These are phyloP conservation scores for Fusarium sp. DNA, from an alignment of 2,329 filamentous ascomycete genomes.

Conservation along the genomic window DNA sequence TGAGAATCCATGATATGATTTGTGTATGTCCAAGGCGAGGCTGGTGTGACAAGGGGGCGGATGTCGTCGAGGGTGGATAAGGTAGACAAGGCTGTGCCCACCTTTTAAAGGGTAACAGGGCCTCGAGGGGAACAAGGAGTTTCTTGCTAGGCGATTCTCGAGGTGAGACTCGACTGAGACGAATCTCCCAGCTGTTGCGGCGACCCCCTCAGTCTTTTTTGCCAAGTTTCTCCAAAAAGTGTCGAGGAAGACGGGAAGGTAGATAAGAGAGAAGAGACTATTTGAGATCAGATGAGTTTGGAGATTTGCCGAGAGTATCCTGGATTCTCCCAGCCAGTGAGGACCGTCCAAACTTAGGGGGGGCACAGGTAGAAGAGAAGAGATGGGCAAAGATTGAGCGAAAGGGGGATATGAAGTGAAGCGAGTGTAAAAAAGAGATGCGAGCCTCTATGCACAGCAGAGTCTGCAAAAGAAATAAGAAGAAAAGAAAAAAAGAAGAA, in stretches of 20 bases:
- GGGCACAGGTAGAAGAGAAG: conserved; percentile 15
- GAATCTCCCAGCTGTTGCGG: not conserved
- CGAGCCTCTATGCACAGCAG: not conserved
- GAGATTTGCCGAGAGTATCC: conserved; percentile 31
- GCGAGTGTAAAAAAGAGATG: conserved; percentile 1
- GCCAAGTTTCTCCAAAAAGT: not conserved
- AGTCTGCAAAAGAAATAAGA: not conserved
- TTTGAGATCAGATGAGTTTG: conserved; percentile 37
- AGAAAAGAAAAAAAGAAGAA: conserved; percentile 16
- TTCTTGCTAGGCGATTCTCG: not conserved
- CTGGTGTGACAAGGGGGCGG: conserved; percentile 2
- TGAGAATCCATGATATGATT: conserved; percentile 29
- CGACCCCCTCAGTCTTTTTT: not conserved
- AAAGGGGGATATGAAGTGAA: conserved; percentile 2
- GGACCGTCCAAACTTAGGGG: conserved; percentile 17
- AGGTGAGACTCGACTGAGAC: not conserved
- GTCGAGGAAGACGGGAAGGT: conserved; percentile 1
- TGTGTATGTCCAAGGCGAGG: conserved; percentile 10
- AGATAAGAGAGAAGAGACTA: conserved; percentile 16
- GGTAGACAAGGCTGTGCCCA: conserved; percentile 15
- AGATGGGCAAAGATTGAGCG: conserved; percentile 1
- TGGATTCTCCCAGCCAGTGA: conserved; percentile 32
- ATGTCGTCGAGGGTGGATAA: conserved; percentile 6
- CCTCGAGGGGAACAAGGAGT: not conserved
- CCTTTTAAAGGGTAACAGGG: not conserved